Evolutionary conservation across 805 yeast genomes (phyloP), one percentile per base, ranked within the genome.

Genomic region (Saccharomycopsis javanensis): DNA sequence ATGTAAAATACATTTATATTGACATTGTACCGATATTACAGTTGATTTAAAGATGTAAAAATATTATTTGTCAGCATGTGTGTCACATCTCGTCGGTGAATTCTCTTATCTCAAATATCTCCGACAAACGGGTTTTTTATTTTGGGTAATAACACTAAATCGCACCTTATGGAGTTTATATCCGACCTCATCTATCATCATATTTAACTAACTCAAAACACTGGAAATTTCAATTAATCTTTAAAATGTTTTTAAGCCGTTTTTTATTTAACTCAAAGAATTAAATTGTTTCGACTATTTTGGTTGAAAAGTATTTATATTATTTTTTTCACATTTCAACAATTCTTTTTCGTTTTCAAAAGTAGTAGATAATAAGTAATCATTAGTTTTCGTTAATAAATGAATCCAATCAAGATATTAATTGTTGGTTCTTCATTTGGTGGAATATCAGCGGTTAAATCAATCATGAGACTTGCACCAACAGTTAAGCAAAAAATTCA

Each of bases 371-470:
- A n/a, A n/a, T n/a, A n/a, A n/a, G n/a, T n/a, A n/a, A n/a, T n/a
- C n/a, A n/a, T n/a, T n/a, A n/a, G n/a, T n/a, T n/a, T n/a, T n/a
- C n/a, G n/a, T n/a, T n/a, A n/a, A n/a, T n/a, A n/a, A n/a, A n/a
- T n/a, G 8, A 20, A 42, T 57, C 79, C 82, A 18, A 42, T 42
- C 50, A 64, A 64, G 51, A 63, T 68, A 27, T 56, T 68, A 11
- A 62, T 68, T 7, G 61, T 70, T 20, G 75, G 76, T 15, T 73
- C 73, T 1, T 70, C 75, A 0, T 72, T 65, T 59, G 73, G 72
- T 13, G 75, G 75, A 1, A 61, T 70, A 33, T 62, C 72, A 1
- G 69, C 72, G 3, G 35, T 72, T 28, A 63, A 65, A 33, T 50
- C 33, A 8, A 18, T 50, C n/a, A 46, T 54, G 23, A 38, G 31